These are phyloP conservation scores for Alternaria incomplexa DNA, from an alignment of 2,329 filamentous ascomycete genomes.

Conservation along the genomic window DNA sequence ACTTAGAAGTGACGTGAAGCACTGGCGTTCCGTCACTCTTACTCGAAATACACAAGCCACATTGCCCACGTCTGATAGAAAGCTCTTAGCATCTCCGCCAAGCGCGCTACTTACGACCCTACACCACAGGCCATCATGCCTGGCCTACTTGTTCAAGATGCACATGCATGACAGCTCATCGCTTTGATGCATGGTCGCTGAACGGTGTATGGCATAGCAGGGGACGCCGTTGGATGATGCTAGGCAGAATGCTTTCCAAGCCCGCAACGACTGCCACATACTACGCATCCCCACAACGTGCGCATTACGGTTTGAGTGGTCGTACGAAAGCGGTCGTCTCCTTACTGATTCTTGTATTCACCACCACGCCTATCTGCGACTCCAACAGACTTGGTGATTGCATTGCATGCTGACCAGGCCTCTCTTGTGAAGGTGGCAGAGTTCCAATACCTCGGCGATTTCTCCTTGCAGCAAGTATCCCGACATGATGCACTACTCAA, in stretches of 20 bases:
- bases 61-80: neutral
- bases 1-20: neutral
- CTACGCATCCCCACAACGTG: neutral
- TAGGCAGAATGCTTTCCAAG: neutral
- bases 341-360: neutral
- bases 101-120: neutral
- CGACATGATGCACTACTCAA: neutral
- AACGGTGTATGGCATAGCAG: neutral
- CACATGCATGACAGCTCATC: neutral
- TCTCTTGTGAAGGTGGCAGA: neutral
- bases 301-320: neutral
- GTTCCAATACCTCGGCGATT: neutral
- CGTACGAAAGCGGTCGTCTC: neutral
- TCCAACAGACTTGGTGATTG: neutral
- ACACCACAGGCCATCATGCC: neutral
- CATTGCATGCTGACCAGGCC: neutral
- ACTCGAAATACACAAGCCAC: neutral
- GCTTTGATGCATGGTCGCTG: neutral
- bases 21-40: neutral
- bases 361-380: neutral
- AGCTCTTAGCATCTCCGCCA: neutral
- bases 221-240: neutral
- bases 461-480: neutral
- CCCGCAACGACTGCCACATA: neutral
- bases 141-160: neutral